These are phyloP conservation scores for Teratosphaeria gauchensis DNA, from an alignment of 2,329 filamentous ascomycete species.

Conservation along the genomic window DNA sequence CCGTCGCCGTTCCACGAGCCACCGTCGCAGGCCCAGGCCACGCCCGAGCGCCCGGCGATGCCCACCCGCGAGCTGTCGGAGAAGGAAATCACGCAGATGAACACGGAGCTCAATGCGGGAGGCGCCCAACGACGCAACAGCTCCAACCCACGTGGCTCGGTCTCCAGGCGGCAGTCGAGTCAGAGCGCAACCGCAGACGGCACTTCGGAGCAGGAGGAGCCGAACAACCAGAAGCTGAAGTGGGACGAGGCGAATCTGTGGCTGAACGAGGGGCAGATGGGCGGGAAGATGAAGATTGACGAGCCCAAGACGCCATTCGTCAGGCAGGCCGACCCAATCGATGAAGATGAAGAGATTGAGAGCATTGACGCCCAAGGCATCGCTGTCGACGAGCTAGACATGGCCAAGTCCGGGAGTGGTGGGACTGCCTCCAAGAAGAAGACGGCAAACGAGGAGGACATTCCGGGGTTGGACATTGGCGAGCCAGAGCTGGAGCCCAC, in stretches of 20 bases:
- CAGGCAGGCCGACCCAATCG: constrained; percentile 77
- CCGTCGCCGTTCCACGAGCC: constrained; percentile 1
- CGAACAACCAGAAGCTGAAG: constrained; percentile 64
- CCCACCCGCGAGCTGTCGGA: constrained; percentile 49
- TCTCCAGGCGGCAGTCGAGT: constrained; percentile 63
- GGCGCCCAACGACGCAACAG: constrained; percentile 68
- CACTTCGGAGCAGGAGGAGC: constrained; percentile 41
- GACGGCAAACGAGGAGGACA: constrained; percentile 57
- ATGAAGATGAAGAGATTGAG: constrained; percentile 70
- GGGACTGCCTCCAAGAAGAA: constrained; percentile 14
- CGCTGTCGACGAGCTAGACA: constrained; percentile 58
- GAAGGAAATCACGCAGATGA: constrained; percentile 86
- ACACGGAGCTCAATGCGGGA: constrained; percentile 90
- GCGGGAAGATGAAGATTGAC: constrained; percentile 95
- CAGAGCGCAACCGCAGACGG: constrained; percentile 20
- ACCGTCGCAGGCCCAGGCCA: neutral
- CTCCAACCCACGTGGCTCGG: constrained; percentile 56
- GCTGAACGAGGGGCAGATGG: constrained; percentile 90
- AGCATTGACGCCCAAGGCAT: constrained; percentile 61
- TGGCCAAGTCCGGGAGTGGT: constrained; percentile 30
- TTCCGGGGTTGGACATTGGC: constrained; percentile 82
- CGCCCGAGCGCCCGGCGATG: constrained; percentile 29
- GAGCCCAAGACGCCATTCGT: constrained; percentile 98
- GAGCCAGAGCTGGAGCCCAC: constrained; percentile 61
- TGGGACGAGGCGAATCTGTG: constrained; percentile 99